Percentiles rank a stretch among this genome's conserved stretches.
These are phyloP conservation scores for Fusarium sp. DNA, from an alignment of 2,329 filamentous ascomycete species.

Conservation along the genomic window DNA sequence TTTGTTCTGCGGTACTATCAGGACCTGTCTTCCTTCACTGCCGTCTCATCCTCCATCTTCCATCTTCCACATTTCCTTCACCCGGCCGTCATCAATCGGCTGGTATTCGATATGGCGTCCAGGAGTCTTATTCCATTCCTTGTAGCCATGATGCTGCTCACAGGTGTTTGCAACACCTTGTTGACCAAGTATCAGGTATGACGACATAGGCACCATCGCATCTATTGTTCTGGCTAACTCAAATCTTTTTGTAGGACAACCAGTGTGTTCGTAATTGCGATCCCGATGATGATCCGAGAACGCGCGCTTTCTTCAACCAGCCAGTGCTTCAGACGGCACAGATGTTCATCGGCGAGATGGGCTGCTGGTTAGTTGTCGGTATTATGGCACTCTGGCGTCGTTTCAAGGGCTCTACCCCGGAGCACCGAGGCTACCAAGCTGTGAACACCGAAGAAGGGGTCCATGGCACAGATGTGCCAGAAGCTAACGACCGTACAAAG, in stretches of 20 bases:
- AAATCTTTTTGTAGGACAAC: constrained; percentile 74
- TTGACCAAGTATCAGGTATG: constrained; percentile 94
- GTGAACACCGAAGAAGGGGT: constrained; percentile 64
- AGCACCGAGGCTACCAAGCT: constrained; percentile 72
- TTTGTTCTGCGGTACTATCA: constrained; percentile 35
- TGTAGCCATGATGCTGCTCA: constrained; percentile 95
- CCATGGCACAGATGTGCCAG: constrained; percentile 59
- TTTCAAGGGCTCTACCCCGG: constrained; percentile 60
- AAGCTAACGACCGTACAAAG: constrained; percentile 45
- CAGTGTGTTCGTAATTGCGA: constrained; percentile 95
- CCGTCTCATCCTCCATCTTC: constrained; percentile 8
- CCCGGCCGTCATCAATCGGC: constrained; percentile 3
- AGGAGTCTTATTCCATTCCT: constrained; percentile 82
- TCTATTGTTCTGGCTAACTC: constrained; percentile 10
- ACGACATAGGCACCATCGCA: constrained; percentile 25
- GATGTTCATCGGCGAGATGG: constrained; percentile 98
- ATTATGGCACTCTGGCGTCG: constrained; percentile 73
- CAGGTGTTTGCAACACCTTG: constrained; percentile 95
- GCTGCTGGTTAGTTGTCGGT: constrained; percentile 92
- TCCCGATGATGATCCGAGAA: constrained; percentile 68
- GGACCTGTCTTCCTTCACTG: background rate
- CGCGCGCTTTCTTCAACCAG: constrained; percentile 85
- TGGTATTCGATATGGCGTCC: constrained; percentile 70
- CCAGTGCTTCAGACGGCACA: constrained; percentile 96
- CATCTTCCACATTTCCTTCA: constrained; percentile 1